Evolutionary conservation across 2,329 filamentous ascomycete genomes (phyloP).

Genomic region (Penicillium sclerotiorum): DNA sequence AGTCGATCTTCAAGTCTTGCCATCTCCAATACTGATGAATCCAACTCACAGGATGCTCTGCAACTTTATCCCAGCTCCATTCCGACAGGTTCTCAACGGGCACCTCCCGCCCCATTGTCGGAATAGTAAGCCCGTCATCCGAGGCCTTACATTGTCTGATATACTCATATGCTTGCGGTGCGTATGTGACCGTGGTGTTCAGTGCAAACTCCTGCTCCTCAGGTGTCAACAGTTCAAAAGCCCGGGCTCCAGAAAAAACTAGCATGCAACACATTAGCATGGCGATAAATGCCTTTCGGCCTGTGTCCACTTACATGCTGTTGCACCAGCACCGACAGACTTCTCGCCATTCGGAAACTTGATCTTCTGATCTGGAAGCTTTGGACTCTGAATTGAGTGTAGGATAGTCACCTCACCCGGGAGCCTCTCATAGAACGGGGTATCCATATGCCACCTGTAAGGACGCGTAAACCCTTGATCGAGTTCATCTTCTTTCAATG

Average conservation of each 20-base stretch:
- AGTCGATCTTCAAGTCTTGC: no score
- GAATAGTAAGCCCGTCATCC: conserved; percentile 9
- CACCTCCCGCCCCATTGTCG: conserved; percentile 4
- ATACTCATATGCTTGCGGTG: conserved; percentile 11
- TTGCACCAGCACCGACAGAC: conserved; percentile 7
- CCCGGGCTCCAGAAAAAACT: conserved; percentile 14
- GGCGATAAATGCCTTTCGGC: background rate
- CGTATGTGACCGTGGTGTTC: conserved; percentile 14
- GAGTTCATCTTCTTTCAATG: conserved; percentile 3
- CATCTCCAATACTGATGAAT: no score
- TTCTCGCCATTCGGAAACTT: conserved; percentile 15
- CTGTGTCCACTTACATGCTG: conserved; percentile 7
- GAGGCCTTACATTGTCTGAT: conserved; percentile 13
- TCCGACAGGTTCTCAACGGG: conserved; percentile 9
- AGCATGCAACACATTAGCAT: background rate
- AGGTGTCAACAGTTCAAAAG: conserved; percentile 5
- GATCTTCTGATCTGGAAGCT: conserved; percentile 11
- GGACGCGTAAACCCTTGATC: conserved; percentile 10
- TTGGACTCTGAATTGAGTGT: conserved; percentile 12
- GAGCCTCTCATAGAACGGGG: conserved; percentile 12
- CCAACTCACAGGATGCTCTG: conserved; percentile 14
- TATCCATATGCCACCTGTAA: conserved; percentile 16
- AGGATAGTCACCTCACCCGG: conserved; percentile 14
- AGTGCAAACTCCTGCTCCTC: conserved; percentile 15
- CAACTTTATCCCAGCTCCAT: conserved; percentile 12